phyloP scores from a whole-genome alignment of 352 stramenopile genomes.

The Pythium aphanidermatum region DNA sequence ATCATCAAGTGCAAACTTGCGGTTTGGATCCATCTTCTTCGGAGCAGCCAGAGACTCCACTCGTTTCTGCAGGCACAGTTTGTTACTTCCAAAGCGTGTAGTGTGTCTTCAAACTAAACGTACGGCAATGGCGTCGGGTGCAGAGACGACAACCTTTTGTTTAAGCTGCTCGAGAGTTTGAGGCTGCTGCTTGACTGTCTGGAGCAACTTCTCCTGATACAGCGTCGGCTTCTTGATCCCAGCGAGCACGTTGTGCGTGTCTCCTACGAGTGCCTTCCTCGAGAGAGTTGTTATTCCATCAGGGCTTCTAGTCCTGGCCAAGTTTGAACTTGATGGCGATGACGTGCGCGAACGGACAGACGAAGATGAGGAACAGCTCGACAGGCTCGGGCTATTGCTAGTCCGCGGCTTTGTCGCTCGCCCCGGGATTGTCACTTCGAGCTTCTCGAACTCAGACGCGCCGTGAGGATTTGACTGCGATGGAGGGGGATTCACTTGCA shows the following conservation, averaged over 20 bases:
- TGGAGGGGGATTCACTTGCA: conserved; percentile 3
- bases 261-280: conserved; percentile 18
- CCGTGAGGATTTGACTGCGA: conserved; percentile 8
- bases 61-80: conserved; percentile 33
- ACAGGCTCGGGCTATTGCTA: not conserved
- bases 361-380: not conserved
- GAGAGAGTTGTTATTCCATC: conserved; percentile 66
- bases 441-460: conserved; percentile 3
- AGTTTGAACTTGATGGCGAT: conserved; percentile 5
- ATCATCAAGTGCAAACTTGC: conserved; percentile 65
- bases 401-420: conserved; percentile 9
- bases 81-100: too few relatives aligned
- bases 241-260: conserved; percentile 28
- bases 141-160: conserved; percentile 31
- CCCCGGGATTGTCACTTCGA: conserved; percentile 8
- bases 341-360: conserved; percentile 4
- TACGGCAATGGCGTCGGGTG: conserved; percentile 27
- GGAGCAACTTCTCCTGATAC: conserved; percentile 52
- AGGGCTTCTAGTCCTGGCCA: conserved; percentile 17
- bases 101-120: too few relatives aligned
- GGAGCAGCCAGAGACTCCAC: conserved; percentile 56
- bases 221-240: conserved; percentile 51
- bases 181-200: conserved; percentile 32
- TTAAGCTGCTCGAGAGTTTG: conserved; percentile 46
- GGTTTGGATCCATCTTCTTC: conserved; percentile 26